These are phyloP conservation scores for Pseudocercospora fuligena DNA, from an alignment of 2,329 filamentous ascomycete species.

Conservation along the genomic window DNA sequence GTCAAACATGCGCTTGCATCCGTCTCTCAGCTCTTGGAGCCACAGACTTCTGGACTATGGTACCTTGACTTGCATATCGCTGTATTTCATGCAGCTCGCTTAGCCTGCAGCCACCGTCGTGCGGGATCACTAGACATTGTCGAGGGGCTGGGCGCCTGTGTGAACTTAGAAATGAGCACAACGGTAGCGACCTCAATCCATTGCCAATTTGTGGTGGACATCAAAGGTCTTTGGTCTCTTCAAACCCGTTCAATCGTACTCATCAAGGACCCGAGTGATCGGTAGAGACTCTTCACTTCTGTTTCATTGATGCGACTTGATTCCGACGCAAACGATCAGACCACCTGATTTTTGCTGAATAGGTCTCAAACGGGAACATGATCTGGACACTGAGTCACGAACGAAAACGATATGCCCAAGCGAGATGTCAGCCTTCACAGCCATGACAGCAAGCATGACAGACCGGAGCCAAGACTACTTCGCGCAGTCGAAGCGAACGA, in stretches of 20 bases:
- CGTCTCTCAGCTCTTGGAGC: not conserved
- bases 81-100: not conserved
- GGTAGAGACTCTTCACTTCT: too few relatives aligned
- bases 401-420: slow-evolving; percentile 20
- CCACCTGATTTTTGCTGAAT: not conserved
- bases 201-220: not conserved
- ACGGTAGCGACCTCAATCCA: not conserved
- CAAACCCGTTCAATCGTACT: too few relatives aligned
- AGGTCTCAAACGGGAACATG: not conserved
- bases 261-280: too few relatives aligned
- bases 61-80: not conserved
- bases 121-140: slow-evolving; percentile 14
- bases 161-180: slow-evolving; percentile 6
- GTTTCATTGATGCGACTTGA: too few relatives aligned
- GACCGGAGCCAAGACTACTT: slow-evolving; percentile 49
- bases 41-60: not conserved
- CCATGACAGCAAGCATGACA: slow-evolving; percentile 29
- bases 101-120: slow-evolving; percentile 23
- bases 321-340: not conserved
- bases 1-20: not conserved
- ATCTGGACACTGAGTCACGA: not conserved
- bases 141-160: slow-evolving; percentile 16
- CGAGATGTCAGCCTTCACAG: slow-evolving; percentile 25
- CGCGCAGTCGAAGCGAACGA: slow-evolving; percentile 47
- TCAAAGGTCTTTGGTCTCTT: not conserved